Evolutionary conservation across 148 eudicot genomes (phyloP).

Genomic region (Dianthus caryophyllus): DNA sequence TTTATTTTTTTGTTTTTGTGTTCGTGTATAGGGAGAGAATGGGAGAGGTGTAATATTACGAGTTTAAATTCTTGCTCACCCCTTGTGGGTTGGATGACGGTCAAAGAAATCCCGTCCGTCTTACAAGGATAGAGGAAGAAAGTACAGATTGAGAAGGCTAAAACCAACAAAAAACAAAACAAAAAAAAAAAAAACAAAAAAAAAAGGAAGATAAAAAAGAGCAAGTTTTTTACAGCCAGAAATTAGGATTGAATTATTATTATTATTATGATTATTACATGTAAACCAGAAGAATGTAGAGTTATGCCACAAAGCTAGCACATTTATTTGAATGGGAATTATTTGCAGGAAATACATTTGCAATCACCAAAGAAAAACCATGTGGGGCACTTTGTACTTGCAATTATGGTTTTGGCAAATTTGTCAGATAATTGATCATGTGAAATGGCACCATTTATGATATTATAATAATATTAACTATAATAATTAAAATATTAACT

Average conservation of each 20-base stretch:
- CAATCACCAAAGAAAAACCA: slow-evolving; percentile 11
- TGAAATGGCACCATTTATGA: slow-evolving; percentile 20
- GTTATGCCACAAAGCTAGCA: slow-evolving; percentile 25
- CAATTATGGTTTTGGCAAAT: not conserved
- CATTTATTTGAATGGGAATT: slow-evolving; percentile 30
- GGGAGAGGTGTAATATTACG: slow-evolving; percentile 48
- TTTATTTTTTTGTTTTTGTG: slow-evolving; percentile 7
- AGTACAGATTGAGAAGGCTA: slow-evolving; percentile 25
- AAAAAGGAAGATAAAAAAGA: not conserved
- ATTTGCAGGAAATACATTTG: slow-evolving; percentile 18
- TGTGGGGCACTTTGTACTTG: slow-evolving; percentile 19
- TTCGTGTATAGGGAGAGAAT: slow-evolving; percentile 58
- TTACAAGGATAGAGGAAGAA: slow-evolving; percentile 24
- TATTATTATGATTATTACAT: no score
- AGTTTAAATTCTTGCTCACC: slow-evolving; percentile 33
- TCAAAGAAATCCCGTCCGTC: slow-evolving; percentile 17
- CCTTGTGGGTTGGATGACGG: slow-evolving; percentile 26
- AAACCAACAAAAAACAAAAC: slow-evolving; percentile 3
- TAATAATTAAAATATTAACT: no score
- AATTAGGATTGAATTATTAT: slow-evolving; percentile 20
- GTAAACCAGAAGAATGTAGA: slow-evolving; percentile 32
- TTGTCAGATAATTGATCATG: slow-evolving; percentile 24
- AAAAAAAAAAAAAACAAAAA: no score
- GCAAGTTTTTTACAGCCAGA: slow-evolving; percentile 3
- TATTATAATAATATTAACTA: no score